A percentile compares a stretch with the other conserved stretches of the same genome.
Evolutionary conservation across 805 yeast genomes (phyloP).

Genomic region (Monosporozyma servazzii): DNA sequence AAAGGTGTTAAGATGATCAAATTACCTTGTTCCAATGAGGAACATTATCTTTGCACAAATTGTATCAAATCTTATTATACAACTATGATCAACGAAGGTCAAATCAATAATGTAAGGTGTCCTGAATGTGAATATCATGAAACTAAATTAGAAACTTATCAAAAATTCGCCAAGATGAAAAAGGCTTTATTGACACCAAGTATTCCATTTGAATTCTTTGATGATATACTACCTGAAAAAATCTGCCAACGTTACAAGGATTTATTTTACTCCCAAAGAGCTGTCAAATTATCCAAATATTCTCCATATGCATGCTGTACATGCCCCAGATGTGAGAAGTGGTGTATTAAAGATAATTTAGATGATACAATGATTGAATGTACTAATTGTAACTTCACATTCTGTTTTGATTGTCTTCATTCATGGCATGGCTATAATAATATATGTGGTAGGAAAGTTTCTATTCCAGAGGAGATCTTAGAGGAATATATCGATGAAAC

Average conservation of each 20-base stretch:
- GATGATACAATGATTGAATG: slow-evolving; percentile 43
- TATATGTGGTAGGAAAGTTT: slow-evolving; percentile 34
- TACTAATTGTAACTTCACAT: slow-evolving; percentile 41
- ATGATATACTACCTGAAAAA: slow-evolving; percentile 23
- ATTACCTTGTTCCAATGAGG: slow-evolving; percentile 29
- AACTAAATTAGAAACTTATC: slow-evolving; percentile 11
- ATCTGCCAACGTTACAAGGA: slow-evolving; percentile 32
- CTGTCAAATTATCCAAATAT: slow-evolving; percentile 35
- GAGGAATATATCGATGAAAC: slow-evolving; percentile 32
- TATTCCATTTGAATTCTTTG: slow-evolving; percentile 31
- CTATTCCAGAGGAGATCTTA: slow-evolving; percentile 25
- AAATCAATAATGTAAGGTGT: slow-evolving; percentile 45
- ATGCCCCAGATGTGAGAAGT: slow-evolving; percentile 45
- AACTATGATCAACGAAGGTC: slow-evolving; percentile 38
- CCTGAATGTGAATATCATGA: slow-evolving; percentile 38
- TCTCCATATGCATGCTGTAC: slow-evolving; percentile 41
- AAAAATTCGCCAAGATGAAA: slow-evolving; percentile 29
- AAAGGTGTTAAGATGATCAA: slow-evolving; percentile 36
- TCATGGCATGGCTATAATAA: slow-evolving; percentile 54
- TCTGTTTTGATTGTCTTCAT: slow-evolving; percentile 46
- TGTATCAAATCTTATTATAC: slow-evolving; percentile 39
- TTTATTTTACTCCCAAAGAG: slow-evolving; percentile 33
- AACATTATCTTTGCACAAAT: slow-evolving; percentile 40
- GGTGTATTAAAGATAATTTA: slow-evolving; percentile 40
- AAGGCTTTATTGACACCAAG: slow-evolving; percentile 34